phyloP scores from a whole-genome alignment of 1,284 basidiomycete species.

The Amylostereum chailletii region DNA sequence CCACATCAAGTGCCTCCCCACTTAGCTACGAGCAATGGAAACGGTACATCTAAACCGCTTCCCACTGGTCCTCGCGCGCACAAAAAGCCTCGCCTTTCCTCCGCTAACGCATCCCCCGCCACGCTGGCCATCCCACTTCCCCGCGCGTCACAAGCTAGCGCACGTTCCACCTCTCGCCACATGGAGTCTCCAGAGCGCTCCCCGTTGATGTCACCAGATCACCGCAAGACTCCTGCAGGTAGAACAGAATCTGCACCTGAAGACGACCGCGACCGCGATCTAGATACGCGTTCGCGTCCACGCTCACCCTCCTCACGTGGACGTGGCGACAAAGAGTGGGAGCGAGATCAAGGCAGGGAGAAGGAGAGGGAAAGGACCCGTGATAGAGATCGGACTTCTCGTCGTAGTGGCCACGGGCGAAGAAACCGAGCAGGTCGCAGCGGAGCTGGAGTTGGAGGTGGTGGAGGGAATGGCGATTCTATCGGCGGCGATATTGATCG shows the following conservation, averaged over 20 bases:
- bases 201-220: slow-evolving; percentile 31
- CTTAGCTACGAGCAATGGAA: slow-evolving; percentile 12
- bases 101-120: slow-evolving; percentile 37
- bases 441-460: slow-evolving; percentile 21
- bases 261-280: slow-evolving; percentile 3
- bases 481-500: slow-evolving; percentile 40
- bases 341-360: slow-evolving; percentile 23
- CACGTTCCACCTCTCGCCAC: slow-evolving; percentile 18
- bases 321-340: slow-evolving; percentile 21
- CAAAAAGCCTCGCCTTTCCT: slow-evolving; percentile 65
- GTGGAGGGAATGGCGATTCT: slow-evolving; percentile 21
- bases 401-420: slow-evolving; percentile 19
- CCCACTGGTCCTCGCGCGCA: slow-evolving; percentile 71
- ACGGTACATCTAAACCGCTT: slow-evolving; percentile 39
- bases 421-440: slow-evolving; percentile 14
- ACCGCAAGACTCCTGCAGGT: slow-evolving; percentile 16
- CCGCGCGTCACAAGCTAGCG: slow-evolving; percentile 17
- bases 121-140: slow-evolving; percentile 19
- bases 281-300: slow-evolving; percentile 19
- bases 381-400: slow-evolving; percentile 20
- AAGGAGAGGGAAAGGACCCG: slow-evolving; percentile 28
- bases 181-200: slow-evolving; percentile 25
- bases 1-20: slow-evolving; percentile 22
- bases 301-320: slow-evolving; percentile 1
- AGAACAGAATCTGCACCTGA: slow-evolving; percentile 28